Percentiles rank a stretch among this genome's conserved stretches.
phyloP scores from a whole-genome alignment of 2,329 filamentous ascomycete species.

The Seiridium unicorne region DNA sequence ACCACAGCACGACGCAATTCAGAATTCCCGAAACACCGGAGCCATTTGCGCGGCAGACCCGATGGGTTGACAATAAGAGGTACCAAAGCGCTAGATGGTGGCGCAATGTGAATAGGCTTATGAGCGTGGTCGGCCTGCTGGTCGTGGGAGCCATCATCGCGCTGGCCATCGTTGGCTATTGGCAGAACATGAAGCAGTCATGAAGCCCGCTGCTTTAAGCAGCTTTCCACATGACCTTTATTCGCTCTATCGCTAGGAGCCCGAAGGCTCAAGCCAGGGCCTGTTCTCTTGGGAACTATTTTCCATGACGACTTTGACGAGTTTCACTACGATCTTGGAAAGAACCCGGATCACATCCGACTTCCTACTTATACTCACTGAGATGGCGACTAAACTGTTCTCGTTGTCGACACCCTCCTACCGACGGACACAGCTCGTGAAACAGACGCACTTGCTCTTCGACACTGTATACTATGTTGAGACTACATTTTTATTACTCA shows the following conservation, averaged over 20 bases:
- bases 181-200: slow-evolving; percentile 29
- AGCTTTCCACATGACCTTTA: not conserved
- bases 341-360: not conserved
- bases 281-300: not conserved
- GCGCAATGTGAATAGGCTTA: slow-evolving; percentile 57
- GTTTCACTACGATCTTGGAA: not conserved
- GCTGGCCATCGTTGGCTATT: slow-evolving; percentile 51
- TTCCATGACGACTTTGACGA: not conserved
- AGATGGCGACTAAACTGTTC: not conserved
- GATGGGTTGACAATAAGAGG: slow-evolving; percentile 39
- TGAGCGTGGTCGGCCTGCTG: slow-evolving; percentile 55
- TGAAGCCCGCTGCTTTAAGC: not conserved
- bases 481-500: not conserved
- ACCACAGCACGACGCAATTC: slow-evolving; percentile 37
- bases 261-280: not conserved
- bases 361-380: not conserved
- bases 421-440: not conserved
- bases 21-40: slow-evolving; percentile 31
- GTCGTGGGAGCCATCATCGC: slow-evolving; percentile 51
- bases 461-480: not conserved
- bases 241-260: not conserved
- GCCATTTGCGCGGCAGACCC: slow-evolving; percentile 29
- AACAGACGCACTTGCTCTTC: not conserved
- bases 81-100: slow-evolving; percentile 58
- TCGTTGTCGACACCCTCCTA: not conserved